These are phyloP conservation scores for Magnolia changhungtana DNA, from an alignment of 164 flowering plant species.

Conservation along the genomic window DNA sequence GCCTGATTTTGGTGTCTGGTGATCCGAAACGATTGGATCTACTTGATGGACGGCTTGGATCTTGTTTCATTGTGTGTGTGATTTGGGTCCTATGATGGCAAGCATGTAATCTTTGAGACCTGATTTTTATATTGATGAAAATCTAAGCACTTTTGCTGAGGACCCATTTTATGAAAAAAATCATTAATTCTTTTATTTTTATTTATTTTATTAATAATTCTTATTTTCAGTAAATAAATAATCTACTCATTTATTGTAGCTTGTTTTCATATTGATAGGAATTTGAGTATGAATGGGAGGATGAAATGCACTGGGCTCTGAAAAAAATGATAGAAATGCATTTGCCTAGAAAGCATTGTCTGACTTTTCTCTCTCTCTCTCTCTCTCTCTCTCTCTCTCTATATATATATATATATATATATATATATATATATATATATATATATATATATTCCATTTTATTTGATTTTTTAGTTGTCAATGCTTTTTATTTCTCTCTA, in stretches of 20 bases:
- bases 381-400: background rate
- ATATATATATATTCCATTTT: no score
- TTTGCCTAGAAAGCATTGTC: conserved; percentile 9
- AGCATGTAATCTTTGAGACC: conserved; percentile 69
- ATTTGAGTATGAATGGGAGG: background rate
- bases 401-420: no score
- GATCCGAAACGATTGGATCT: no score
- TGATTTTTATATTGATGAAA: conserved; percentile 49
- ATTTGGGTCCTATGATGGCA: conserved; percentile 50
- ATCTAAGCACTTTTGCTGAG: conserved; percentile 50
- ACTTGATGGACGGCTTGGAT: no score
- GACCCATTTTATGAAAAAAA: conserved; percentile 7
- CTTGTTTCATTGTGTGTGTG: background rate
- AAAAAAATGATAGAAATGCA: conserved; percentile 5
- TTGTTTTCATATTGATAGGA: background rate
- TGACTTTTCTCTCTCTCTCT: background rate
- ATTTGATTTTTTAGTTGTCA: no score
- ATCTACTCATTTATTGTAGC: background rate
- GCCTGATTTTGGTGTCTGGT: no score
- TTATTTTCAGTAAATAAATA: background rate
- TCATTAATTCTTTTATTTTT: background rate
- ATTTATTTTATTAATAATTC: background rate
- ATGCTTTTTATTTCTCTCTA: no score
- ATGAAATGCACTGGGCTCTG: conserved; percentile 11
- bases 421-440: no score